A percentile compares a stretch with the other conserved stretches of the same genome.
Conservation (phyloP, 495 filamentous ascomycete genomes). For the Copromyces sp. region DNA sequence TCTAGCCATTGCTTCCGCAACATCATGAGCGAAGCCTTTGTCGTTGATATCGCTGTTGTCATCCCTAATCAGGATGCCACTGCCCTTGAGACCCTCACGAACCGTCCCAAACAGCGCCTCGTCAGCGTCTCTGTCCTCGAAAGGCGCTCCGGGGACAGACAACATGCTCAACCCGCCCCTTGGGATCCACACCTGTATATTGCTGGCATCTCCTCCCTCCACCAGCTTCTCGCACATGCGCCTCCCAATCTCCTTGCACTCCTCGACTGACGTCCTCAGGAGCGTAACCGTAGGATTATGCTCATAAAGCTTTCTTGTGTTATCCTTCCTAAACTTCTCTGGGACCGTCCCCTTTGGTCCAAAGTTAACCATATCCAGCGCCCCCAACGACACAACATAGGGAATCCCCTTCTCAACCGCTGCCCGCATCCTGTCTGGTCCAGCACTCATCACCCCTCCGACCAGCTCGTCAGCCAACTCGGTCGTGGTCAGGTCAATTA, state of each 20-base stretch:
- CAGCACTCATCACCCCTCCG: conserved; percentile 52
- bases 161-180: conserved; percentile 36
- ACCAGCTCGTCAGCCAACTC: conserved; percentile 54
- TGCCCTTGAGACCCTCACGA: conserved; percentile 24
- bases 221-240: conserved; percentile 45
- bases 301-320: conserved; percentile 40
- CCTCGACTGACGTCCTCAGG: conserved; percentile 46
- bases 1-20: conserved; percentile 23
- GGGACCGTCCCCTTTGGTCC: conserved; percentile 47
- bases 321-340: conserved; percentile 19
- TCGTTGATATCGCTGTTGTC: conserved; percentile 32
- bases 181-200: conserved; percentile 48
- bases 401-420: conserved; percentile 47
- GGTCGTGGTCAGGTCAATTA: conserved; percentile 60
- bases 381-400: conserved; percentile 52
- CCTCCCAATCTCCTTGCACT: conserved; percentile 41
- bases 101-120: conserved; percentile 33
- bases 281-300: conserved; percentile 59
- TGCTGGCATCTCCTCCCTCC: conserved; percentile 19
- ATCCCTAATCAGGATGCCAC: conserved; percentile 24
- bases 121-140: conserved; percentile 27
- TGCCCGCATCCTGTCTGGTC: conserved; percentile 40
- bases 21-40: conserved; percentile 27
- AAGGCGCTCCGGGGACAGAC: conserved; percentile 22
- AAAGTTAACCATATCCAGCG: conserved; percentile 62